Base-by-base conservation (phyloP, 129 eudicot species). In the Glebionis coronaria region DNA sequence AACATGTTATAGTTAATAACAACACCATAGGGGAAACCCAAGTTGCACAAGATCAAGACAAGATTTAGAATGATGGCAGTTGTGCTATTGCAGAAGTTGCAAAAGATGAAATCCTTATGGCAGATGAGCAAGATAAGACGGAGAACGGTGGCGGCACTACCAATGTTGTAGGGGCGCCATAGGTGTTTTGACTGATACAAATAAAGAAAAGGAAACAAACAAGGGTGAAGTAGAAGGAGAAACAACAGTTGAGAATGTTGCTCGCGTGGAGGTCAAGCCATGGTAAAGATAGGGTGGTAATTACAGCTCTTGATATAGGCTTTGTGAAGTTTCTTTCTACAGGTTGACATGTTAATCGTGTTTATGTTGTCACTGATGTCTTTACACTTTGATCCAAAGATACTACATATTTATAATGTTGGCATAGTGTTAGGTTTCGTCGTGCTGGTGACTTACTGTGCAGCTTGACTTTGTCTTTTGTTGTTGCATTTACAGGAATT, bases 171-270 rank as follows among this genome's bases (percentile, higher is more conserved):
- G 80, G 68, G 56, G 80, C 40, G 63, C 79, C 67, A 67, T 58
- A 62, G 69, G 69, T 25, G 49, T 35, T 63, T 27, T 52, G 56
- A 40, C 54, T 47, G 61, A 18, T 65, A 67, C 59, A 52, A 68
- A 71, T 71, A 71, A 61, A 29, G 76, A 72, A 70, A 64, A 52
- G 12, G 77, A 54, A 51, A 38, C 19, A 1, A 70, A 45, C 57
- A 65, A 53, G 63, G 55, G 18, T 47, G 83, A 67, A 60, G 71
- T 14, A n/a, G 54, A 66, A 49, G 61, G 58, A 7, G 59, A 60
- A 55, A 76, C 76, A 29, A 79, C 56, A 18, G 44, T 55, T 2
- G 82, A 78, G 83, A 88, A 88, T 42, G 83, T 86, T 50, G 40
- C 73, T 72, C 65, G 38, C 25, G 73, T 65, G 52, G 63, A 65